Evolutionary conservation across 306 rosid genomes (phyloP).

Genomic region (Betula pendula): DNA sequence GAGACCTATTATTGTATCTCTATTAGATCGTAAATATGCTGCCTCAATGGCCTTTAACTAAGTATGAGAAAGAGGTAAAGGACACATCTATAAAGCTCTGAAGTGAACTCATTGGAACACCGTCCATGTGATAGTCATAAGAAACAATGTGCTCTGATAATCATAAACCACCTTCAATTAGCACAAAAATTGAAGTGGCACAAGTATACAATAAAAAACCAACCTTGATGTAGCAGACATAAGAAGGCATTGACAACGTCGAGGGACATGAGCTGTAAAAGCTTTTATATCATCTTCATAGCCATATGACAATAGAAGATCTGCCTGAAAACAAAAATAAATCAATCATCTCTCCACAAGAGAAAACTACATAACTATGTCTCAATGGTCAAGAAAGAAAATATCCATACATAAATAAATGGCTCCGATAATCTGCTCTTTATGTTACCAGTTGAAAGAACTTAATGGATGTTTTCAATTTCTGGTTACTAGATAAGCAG

Average conservation of each 20-base stretch:
- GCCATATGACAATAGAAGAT: conserved; percentile 89
- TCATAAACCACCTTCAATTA: conserved; percentile 19
- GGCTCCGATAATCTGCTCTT: not conserved
- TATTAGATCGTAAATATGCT: not conserved
- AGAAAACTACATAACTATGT: not conserved
- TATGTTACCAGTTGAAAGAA: not conserved
- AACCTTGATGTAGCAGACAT: conserved; percentile 98
- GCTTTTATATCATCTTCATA: conserved; percentile 88
- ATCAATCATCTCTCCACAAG: conserved; percentile 17
- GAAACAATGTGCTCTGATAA: conserved; percentile 16
- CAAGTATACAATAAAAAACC: conserved; percentile 30
- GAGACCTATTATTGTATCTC: conserved; percentile 1
- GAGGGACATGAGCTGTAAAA: conserved; percentile 72
- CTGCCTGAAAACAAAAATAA: conserved; percentile 70
- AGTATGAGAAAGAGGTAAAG: conserved; percentile 1
- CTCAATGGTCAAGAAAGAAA: not conserved
- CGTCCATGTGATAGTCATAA: conserved; percentile 6
- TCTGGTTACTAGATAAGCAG: not conserved
- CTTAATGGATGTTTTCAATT: not conserved
- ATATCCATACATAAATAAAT: not conserved
- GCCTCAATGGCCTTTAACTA: not conserved
- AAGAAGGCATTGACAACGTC: conserved; percentile 90
- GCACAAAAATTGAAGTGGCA: conserved; percentile 8
- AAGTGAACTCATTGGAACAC: not conserved
- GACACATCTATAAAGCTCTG: not conserved